Evolutionary conservation across 2,329 filamentous ascomycete species (phyloP).

Genomic region (Pyrenochaeta sp.): DNA sequence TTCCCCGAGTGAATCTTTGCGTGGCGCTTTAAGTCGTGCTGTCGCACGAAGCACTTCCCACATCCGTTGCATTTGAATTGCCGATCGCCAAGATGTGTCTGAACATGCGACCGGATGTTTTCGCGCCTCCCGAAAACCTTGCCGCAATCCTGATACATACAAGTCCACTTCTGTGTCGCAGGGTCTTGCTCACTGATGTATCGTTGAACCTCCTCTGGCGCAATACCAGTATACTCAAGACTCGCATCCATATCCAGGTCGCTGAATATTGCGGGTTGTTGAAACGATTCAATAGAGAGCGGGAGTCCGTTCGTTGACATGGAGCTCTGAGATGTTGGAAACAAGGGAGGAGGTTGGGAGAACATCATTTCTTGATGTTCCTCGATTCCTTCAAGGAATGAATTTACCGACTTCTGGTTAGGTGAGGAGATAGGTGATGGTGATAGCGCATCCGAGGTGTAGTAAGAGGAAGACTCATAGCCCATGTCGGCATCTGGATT

Average conservation of each 20-base stretch:
- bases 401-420: slow-evolving; percentile 42
- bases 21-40: slow-evolving; percentile 96
- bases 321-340: slow-evolving; percentile 32
- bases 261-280: slow-evolving; percentile 32
- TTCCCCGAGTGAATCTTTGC: slow-evolving; percentile 96
- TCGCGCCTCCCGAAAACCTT: slow-evolving; percentile 97
- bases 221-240: slow-evolving; percentile 82
- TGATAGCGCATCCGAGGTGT: slow-evolving; percentile 60
- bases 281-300: slow-evolving; percentile 24
- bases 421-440: slow-evolving; percentile 52
- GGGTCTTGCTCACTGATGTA: slow-evolving; percentile 58
- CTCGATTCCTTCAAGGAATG: slow-evolving; percentile 46
- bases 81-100: slow-evolving; percentile 95
- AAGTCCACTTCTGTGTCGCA: slow-evolving; percentile 60
- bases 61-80: slow-evolving; percentile 95
- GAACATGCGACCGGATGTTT: slow-evolving; percentile 98
- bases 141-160: slow-evolving; percentile 72
- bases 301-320: slow-evolving; percentile 31
- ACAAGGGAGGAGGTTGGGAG: slow-evolving; percentile 38
- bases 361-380: slow-evolving; percentile 45
- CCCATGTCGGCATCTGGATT: slow-evolving; percentile 54
- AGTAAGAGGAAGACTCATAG: slow-evolving; percentile 60
- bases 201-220: slow-evolving; percentile 73
- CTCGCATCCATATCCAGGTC: slow-evolving; percentile 67
- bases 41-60: slow-evolving; percentile 93